These are phyloP conservation scores for Pseudogymnoascus sp. DNA, from an alignment of 2,329 filamentous ascomycete species.

Conservation along the genomic window DNA sequence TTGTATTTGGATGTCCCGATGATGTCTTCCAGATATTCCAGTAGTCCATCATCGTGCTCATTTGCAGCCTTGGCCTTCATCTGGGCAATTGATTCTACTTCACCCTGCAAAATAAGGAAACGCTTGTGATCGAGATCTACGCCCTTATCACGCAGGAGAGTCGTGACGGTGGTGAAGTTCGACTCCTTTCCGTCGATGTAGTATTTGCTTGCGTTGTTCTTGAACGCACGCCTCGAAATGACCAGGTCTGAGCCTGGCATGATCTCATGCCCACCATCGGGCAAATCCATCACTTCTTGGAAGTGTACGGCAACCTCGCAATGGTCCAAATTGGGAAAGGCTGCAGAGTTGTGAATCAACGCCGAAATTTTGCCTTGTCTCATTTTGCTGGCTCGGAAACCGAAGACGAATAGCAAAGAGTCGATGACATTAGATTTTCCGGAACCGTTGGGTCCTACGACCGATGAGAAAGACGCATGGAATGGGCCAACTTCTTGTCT, in stretches of 20 bases:
- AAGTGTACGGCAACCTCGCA: constrained; percentile 98
- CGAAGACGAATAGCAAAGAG: constrained; percentile 96
- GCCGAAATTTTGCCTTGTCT: constrained; percentile 97
- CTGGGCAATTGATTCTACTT: constrained; percentile 97
- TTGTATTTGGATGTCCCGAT: constrained; percentile 99
- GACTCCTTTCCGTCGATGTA: constrained; percentile 89
- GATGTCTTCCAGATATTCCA: constrained; percentile 97
- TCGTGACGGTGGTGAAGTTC: constrained; percentile 87
- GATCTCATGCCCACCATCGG: constrained; percentile 65
- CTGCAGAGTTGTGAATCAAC: constrained; percentile 92
- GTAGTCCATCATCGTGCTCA: constrained; percentile 90
- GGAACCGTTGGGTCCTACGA: constrained; percentile 95
- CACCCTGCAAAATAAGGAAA: constrained; percentile 93
- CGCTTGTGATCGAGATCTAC: constrained; percentile 97
- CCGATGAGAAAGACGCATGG: constrained; percentile 93
- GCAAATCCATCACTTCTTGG: constrained; percentile 85
- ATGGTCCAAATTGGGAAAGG: constrained; percentile 74
- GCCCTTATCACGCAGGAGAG: constrained; percentile 75
- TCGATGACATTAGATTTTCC: constrained; percentile 99
- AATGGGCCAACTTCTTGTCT: constrained; percentile 94
- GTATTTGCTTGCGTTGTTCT: constrained; percentile 97
- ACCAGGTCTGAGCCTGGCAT: constrained; percentile 79
- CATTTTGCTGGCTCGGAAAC: constrained; percentile 98
- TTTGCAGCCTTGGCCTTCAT: constrained; percentile 97
- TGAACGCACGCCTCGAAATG: constrained; percentile 89